phyloP scores from a whole-genome alignment of 768 basidiomycete species.

The Gyrodon lividus region DNA sequence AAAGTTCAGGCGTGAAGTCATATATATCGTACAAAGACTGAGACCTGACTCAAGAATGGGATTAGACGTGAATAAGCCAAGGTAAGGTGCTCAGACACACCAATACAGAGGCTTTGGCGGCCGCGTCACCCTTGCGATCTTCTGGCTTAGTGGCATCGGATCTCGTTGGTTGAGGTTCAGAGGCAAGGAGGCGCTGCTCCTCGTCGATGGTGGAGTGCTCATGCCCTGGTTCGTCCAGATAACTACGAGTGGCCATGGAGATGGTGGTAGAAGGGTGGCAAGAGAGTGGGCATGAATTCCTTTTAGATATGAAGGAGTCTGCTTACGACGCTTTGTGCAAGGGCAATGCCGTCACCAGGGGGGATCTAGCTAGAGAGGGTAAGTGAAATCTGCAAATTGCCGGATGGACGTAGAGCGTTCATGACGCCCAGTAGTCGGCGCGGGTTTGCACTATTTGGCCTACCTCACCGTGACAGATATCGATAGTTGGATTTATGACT shows the following conservation, averaged over 20 bases:
- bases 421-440: no score
- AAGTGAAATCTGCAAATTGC: not conserved
- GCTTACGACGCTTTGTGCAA: not conserved
- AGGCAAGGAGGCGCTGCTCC: conserved; percentile 14
- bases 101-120: conserved; percentile 34
- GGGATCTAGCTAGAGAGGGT: not conserved
- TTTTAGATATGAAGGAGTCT: not conserved
- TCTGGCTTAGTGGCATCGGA: conserved; percentile 35
- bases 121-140: conserved; percentile 36
- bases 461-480: no score
- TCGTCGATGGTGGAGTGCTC: conserved; percentile 9
- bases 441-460: no score
- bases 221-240: not conserved
- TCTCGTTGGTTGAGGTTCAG: conserved; percentile 15
- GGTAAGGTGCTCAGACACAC: conserved; percentile 29
- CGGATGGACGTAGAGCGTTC: not conserved
- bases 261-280: not conserved
- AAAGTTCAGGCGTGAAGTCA: not conserved
- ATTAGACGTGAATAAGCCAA: not conserved
- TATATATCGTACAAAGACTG: conserved; percentile 17
- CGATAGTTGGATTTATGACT: no score
- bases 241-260: not conserved
- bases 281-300: not conserved
- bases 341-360: not conserved
- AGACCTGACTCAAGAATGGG: conserved; percentile 4